Percentiles rank a stretch among this genome's conserved stretches.
These are phyloP conservation scores for Coniosporium apollinis DNA, from an alignment of 495 filamentous ascomycete species.

Conservation along the genomic window DNA sequence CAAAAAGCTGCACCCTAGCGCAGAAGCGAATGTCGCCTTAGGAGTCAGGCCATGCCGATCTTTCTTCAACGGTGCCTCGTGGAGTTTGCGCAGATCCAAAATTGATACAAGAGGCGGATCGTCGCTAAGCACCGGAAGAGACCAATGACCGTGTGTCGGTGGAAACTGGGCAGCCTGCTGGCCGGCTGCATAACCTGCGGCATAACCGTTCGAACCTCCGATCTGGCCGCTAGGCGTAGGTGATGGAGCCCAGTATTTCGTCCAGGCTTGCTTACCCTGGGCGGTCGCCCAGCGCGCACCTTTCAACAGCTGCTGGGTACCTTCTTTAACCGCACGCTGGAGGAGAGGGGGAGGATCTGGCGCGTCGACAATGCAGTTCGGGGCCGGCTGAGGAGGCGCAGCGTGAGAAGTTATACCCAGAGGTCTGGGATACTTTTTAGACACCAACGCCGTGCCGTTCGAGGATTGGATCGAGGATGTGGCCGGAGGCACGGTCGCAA, in stretches of 20 bases:
- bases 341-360: conserved; percentile 66
- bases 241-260: conserved; percentile 71
- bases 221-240: conserved; percentile 23
- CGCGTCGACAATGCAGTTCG: conserved; percentile 59
- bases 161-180: conserved; percentile 33
- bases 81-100: conserved; percentile 53
- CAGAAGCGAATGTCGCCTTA: conserved; percentile 61
- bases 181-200: conserved; percentile 14
- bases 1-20: conserved; percentile 77
- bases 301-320: conserved; percentile 79
- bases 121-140: conserved; percentile 27
- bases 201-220: conserved; percentile 13
- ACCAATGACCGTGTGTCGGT: conserved; percentile 44
- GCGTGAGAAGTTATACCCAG: conserved; percentile 52
- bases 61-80: conserved; percentile 25
- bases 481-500: conserved; percentile 66
- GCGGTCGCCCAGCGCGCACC: conserved; percentile 76
- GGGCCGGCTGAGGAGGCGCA: conserved; percentile 56
- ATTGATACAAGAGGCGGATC: conserved; percentile 75
- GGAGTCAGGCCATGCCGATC: conserved; percentile 36
- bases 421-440: conserved; percentile 32
- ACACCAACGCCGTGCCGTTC: conserved; percentile 32
- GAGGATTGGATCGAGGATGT: conserved; percentile 53
- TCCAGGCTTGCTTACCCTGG: conserved; percentile 73
- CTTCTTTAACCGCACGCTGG: conserved; percentile 71